phyloP scores from a whole-genome alignment of 192 early-diverging fungal species.

The Dimargaris xerosporica region DNA sequence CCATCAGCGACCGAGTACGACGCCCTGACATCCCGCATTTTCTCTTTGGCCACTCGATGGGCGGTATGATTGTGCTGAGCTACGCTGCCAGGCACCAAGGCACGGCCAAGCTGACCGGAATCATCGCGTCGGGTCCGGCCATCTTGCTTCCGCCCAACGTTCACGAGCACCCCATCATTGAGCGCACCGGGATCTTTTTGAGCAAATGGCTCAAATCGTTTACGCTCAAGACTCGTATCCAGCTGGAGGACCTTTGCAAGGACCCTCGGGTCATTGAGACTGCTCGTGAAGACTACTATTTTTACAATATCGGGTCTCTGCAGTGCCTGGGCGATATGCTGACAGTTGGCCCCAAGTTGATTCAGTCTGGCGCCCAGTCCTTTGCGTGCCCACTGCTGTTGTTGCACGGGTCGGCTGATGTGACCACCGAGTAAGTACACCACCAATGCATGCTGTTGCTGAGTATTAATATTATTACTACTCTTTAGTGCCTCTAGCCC shows the following conservation, averaged over 20 bases:
- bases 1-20: conserved; percentile 19
- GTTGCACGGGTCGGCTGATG: conserved; percentile 25
- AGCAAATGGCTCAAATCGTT: conserved; percentile 22
- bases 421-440: conserved; percentile 18
- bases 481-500: background rate
- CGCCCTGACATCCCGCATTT: conserved; percentile 30
- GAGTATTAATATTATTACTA: background rate
- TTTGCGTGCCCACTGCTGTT: conserved; percentile 24
- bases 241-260: conserved; percentile 7
- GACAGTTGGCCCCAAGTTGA: conserved; percentile 13
- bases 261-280: background rate
- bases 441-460: background rate
- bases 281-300: conserved; percentile 4
- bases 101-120: background rate
- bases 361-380: conserved; percentile 12
- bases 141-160: background rate
- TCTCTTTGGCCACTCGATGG: conserved; percentile 43
- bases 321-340: conserved; percentile 10
- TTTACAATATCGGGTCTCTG: background rate
- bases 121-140: background rate
- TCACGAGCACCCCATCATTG: conserved; percentile 11
- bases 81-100: conserved; percentile 16
- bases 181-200: conserved; percentile 20
- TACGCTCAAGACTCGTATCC: conserved; percentile 15
- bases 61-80: conserved; percentile 22